Percentiles rank a stretch among this genome's conserved stretches.
These are phyloP conservation scores for Trichoderma sp. DNA, from an alignment of 2,329 filamentous ascomycete species.

Conservation along the genomic window DNA sequence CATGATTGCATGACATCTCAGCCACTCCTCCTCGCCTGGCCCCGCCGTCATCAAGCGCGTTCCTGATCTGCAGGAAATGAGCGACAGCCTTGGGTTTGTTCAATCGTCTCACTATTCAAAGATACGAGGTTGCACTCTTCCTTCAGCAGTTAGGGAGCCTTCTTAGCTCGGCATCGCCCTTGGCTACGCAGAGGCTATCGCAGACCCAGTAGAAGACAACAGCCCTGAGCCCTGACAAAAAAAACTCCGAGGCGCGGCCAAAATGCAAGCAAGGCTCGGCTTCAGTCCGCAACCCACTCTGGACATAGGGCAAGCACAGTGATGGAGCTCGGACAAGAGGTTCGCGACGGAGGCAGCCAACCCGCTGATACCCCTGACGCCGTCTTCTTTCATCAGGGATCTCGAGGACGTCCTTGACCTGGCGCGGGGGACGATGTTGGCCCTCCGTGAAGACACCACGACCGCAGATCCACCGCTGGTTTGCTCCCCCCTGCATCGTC, in stretches of 20 bases:
- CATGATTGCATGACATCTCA: slow-evolving; percentile 25
- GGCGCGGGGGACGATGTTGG: background rate
- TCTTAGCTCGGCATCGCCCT: slow-evolving; percentile 5
- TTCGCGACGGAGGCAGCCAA: slow-evolving; percentile 23
- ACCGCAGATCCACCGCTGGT: background rate
- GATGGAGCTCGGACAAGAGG: background rate
- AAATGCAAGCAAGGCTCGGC: slow-evolving; percentile 15
- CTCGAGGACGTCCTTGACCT: background rate
- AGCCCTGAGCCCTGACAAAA: background rate
- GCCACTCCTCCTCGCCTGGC: slow-evolving; percentile 14
- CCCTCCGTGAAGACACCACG: background rate
- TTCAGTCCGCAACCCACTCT: slow-evolving; percentile 7
- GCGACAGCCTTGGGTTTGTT: background rate
- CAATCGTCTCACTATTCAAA: slow-evolving; percentile 21
- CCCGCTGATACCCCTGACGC: background rate
- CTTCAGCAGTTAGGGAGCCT: slow-evolving; percentile 10
- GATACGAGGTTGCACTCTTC: slow-evolving; percentile 21
- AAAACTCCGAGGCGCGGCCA: background rate
- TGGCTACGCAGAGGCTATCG: background rate
- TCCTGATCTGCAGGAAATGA: slow-evolving; percentile 27
- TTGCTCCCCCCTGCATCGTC: background rate
- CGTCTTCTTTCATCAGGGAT: background rate
- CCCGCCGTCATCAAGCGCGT: slow-evolving; percentile 18
- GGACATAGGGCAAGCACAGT: background rate
- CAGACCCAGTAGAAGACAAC: background rate